These are phyloP conservation scores for Multifurca ochricompacta DNA, from an alignment of 768 basidiomycete genomes.

Conservation along the genomic window DNA sequence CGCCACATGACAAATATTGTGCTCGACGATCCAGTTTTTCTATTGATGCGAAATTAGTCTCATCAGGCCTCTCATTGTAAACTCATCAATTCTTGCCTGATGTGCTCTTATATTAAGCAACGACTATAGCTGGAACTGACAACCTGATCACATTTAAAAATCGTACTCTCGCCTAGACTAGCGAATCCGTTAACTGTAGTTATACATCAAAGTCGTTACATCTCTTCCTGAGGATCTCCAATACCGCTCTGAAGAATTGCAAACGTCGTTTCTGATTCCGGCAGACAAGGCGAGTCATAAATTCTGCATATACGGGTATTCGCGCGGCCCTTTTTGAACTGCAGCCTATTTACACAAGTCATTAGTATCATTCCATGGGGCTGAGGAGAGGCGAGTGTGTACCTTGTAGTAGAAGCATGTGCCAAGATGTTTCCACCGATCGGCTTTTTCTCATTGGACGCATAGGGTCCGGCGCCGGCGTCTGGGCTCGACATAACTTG, in stretches of 20 bases:
- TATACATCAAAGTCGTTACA: conserved; percentile 28
- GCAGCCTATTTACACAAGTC: conserved; percentile 43
- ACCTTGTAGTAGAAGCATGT: conserved; percentile 97
- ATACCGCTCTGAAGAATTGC: conserved; percentile 89
- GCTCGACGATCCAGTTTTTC: conserved; percentile 86
- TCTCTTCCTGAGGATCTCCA: conserved; percentile 88
- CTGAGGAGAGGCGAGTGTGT: conserved; percentile 16
- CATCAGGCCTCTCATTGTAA: background rate
- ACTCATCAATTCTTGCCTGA: background rate
- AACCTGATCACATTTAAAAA: background rate
- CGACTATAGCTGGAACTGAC: no score
- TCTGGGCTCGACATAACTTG: conserved; percentile 99
- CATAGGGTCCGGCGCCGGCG: conserved; percentile 81
- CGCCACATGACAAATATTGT: conserved; percentile 89
- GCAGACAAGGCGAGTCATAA: conserved; percentile 95
- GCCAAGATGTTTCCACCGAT: conserved; percentile 99
- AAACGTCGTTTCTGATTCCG: conserved; percentile 93
- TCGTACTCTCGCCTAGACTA: background rate
- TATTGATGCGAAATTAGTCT: conserved; percentile 61
- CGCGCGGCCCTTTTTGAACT: conserved; percentile 87
- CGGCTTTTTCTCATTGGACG: conserved; percentile 92
- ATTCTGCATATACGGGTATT: conserved; percentile 93
- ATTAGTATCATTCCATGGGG: background rate
- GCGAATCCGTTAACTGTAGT: background rate
- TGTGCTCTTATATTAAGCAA: no score